Conservation (phyloP, 805 yeast species). For the Ogataea haglerorum region DNA sequence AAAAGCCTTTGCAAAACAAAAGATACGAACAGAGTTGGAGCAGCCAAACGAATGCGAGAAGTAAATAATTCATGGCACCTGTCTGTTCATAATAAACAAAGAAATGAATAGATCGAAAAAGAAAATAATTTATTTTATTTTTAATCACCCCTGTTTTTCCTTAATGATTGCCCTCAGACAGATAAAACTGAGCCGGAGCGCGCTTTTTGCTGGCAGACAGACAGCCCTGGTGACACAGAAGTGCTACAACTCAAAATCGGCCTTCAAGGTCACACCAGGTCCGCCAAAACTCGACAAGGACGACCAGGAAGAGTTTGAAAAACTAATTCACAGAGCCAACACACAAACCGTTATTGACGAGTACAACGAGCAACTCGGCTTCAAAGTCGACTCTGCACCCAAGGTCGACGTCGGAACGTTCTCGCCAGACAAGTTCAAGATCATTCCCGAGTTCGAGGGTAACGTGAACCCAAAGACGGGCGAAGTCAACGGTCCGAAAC, state of each 20-base stretch:
- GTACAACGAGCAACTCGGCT: slow-evolving; percentile 45
- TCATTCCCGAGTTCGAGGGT: slow-evolving; percentile 94
- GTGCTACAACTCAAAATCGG: slow-evolving; percentile 4
- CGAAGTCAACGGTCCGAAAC: slow-evolving; percentile 96
- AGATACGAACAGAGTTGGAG: slow-evolving; percentile 52
- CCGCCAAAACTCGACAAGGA: slow-evolving; percentile 79
- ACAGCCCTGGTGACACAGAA: neutral
- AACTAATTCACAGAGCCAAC: slow-evolving; percentile 73
- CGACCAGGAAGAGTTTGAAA: slow-evolving; percentile 89
- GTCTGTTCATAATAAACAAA: slow-evolving; percentile 1
- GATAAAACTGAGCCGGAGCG: neutral
- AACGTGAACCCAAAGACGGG: slow-evolving; percentile 91
- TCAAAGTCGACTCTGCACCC: slow-evolving; percentile 30
- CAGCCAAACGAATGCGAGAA: slow-evolving; percentile 20
- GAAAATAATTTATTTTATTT: slow-evolving; percentile 1
- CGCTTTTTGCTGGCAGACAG: neutral
- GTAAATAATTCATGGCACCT: slow-evolving; percentile 13
- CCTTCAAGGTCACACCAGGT: slow-evolving; percentile 31
- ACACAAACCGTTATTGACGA: slow-evolving; percentile 77
- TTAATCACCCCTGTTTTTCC: neutral
- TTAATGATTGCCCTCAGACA: slow-evolving; percentile 1
- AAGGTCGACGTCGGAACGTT: slow-evolving; percentile 57
- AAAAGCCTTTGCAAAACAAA: slow-evolving; percentile 77
- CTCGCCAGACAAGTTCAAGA: slow-evolving; percentile 67
- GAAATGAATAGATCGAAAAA: neutral